A percentile compares a stretch with the other conserved stretches of the same genome.
Evolutionary conservation across 805 yeast genomes (phyloP).

Genomic region (Saccharomyces jurei): DNA sequence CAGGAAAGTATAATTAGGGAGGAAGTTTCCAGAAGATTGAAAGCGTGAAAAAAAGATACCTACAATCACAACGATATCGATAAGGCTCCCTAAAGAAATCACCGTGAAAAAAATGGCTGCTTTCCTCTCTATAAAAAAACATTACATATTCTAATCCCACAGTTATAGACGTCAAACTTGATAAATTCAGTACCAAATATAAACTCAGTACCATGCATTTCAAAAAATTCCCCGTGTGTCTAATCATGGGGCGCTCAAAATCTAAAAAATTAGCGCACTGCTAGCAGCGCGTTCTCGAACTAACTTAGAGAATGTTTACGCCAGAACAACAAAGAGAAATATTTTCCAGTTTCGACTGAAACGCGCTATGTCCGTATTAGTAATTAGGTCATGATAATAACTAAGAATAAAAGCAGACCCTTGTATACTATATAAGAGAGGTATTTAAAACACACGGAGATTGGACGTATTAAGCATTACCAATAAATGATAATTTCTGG

Average conservation of each 20-base stretch:
- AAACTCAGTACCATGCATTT: neutral
- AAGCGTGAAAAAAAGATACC: neutral
- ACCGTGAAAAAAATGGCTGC: neutral
- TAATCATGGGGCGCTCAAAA: neutral
- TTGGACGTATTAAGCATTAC: too few relatives aligned
- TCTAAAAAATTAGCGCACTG: neutral
- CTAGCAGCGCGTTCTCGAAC: neutral
- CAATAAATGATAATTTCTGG: too few relatives aligned
- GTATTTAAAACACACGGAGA: too few relatives aligned
- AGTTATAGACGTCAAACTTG: neutral
- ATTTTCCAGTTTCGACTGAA: too few relatives aligned
- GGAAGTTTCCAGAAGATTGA: neutral
- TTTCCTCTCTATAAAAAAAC: neutral
- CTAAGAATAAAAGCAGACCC: too few relatives aligned
- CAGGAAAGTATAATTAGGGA: neutral
- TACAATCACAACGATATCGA: neutral
- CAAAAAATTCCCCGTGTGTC: neutral
- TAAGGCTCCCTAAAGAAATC: neutral
- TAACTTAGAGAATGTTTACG: neutral
- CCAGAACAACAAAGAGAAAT: neutral
- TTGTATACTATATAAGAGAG: too few relatives aligned
- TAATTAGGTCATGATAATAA: too few relatives aligned
- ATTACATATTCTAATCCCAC: neutral
- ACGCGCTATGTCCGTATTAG: too few relatives aligned
- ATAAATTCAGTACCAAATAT: neutral